These are phyloP conservation scores for Pleurotus giganteus DNA, from an alignment of 768 basidiomycete species.

Conservation along the genomic window DNA sequence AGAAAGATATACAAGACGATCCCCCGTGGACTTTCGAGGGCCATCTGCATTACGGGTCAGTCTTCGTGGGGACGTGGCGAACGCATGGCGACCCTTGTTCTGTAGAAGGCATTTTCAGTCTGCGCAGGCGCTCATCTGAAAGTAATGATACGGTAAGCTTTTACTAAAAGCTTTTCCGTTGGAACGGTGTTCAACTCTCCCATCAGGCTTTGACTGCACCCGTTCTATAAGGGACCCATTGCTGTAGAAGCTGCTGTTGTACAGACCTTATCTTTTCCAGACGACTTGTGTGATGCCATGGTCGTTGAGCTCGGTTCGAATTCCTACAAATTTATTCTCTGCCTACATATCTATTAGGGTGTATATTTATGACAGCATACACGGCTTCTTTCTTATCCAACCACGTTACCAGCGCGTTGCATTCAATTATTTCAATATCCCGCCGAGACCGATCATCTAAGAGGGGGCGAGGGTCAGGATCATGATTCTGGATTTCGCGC, in stretches of 20 bases:
- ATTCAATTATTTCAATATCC: no score
- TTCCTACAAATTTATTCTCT: not conserved
- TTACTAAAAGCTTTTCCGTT: not conserved
- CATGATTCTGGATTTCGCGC: not conserved
- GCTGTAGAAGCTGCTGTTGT: no score
- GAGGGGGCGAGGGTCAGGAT: not conserved
- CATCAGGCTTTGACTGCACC: not conserved
- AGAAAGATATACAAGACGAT: conserved; percentile 33
- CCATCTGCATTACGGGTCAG: conserved; percentile 42
- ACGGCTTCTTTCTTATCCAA: no score
- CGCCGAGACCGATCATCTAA: no score
- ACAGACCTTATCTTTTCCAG: not conserved
- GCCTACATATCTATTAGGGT: no score
- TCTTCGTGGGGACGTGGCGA: conserved; percentile 56
- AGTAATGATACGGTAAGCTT: not conserved
- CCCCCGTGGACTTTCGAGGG: conserved; percentile 58
- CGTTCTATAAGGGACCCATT: no score
- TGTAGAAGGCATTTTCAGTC: conserved; percentile 56
- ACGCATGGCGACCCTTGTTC: conserved; percentile 33
- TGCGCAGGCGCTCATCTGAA: conserved; percentile 34
- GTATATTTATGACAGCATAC: no score
- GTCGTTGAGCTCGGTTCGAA: no score
- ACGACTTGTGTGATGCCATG: no score
- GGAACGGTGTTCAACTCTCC: not conserved
- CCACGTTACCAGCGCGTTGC: no score